phyloP scores from a whole-genome alignment of 495 filamentous ascomycete genomes.

The Aspergillus hancockii region DNA sequence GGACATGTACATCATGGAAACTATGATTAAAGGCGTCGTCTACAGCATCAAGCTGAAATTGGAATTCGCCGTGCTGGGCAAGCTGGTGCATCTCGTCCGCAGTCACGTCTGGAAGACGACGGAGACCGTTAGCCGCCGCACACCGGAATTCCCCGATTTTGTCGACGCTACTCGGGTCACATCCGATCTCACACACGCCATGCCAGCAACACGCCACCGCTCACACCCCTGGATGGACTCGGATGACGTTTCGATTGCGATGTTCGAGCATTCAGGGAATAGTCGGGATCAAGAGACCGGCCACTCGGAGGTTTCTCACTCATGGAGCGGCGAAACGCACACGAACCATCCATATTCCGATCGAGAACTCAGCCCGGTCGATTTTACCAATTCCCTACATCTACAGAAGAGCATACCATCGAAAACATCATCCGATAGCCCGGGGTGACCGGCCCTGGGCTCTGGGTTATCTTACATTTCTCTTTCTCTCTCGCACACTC shows the following conservation, averaged over 20 bases:
- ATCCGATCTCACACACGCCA: constrained; percentile 44
- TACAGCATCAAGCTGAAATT: constrained; percentile 69
- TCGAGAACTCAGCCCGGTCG: constrained; percentile 24
- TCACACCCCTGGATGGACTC: constrained; percentile 38
- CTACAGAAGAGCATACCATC: neutral
- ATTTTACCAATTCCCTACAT: constrained; percentile 26
- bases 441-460: neutral
- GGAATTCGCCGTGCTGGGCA: constrained; percentile 62
- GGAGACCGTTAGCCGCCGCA: constrained; percentile 23
- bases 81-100: constrained; percentile 45
- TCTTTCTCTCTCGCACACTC: neutral
- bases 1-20: constrained; percentile 58
- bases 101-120: constrained; percentile 43
- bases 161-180: constrained; percentile 47
- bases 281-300: constrained; percentile 20
- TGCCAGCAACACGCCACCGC: constrained; percentile 23
- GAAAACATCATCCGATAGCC: neutral
- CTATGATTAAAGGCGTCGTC: constrained; percentile 58
- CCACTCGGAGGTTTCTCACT: constrained; percentile 31
- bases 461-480: neutral
- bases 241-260: constrained; percentile 45
- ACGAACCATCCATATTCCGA: constrained; percentile 22
- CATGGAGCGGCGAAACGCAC: constrained; percentile 37
- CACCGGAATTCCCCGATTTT: constrained; percentile 41
- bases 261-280: constrained; percentile 41